Percentiles rank a stretch among this genome's conserved stretches.
Evolutionary conservation across 1,284 basidiomycete species (phyloP).

Genomic region (Moniliella sp.): DNA sequence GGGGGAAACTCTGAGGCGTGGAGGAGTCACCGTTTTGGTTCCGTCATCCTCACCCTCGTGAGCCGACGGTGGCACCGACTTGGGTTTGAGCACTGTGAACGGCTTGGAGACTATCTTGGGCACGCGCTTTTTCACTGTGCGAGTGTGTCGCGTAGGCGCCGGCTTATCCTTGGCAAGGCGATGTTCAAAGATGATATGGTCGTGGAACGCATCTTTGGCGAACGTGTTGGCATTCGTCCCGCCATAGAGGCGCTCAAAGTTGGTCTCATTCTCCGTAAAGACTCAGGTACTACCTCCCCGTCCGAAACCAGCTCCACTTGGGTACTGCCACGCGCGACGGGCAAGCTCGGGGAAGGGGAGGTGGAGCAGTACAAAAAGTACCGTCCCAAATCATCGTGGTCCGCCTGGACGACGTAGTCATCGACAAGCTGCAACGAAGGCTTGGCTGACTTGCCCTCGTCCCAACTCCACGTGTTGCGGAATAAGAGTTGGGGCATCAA

Average conservation of each 20-base stretch:
- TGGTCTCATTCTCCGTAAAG: slow-evolving; percentile 70
- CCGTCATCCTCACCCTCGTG: too few relatives aligned
- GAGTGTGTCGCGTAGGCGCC: slow-evolving; percentile 12
- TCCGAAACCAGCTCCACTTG: slow-evolving; percentile 29
- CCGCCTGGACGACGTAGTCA: slow-evolving; percentile 40
- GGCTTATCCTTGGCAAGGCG: slow-evolving; percentile 33
- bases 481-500: slow-evolving; percentile 89
- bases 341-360: slow-evolving; percentile 65
- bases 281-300: slow-evolving; percentile 38
- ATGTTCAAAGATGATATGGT: slow-evolving; percentile 71
- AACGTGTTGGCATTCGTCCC: slow-evolving; percentile 53
- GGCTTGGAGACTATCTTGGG: slow-evolving; percentile 3
- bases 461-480: slow-evolving; percentile 94
- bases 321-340: slow-evolving; percentile 40
- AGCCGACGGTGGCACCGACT: too few relatives aligned
- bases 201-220: slow-evolving; percentile 96
- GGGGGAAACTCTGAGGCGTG: too few relatives aligned
- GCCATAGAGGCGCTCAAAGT: slow-evolving; percentile 70
- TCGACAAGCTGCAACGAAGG: slow-evolving; percentile 45
- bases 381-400: slow-evolving; percentile 44
- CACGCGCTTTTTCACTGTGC: slow-evolving; percentile 13
- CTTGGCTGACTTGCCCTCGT: slow-evolving; percentile 52
- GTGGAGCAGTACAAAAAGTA: slow-evolving; percentile 68
- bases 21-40: slow-evolving; percentile 1
- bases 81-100: too few relatives aligned